Base-by-base conservation (phyloP, 2,329 filamentous ascomycete species). In the Epichloe gansuensis region DNA sequence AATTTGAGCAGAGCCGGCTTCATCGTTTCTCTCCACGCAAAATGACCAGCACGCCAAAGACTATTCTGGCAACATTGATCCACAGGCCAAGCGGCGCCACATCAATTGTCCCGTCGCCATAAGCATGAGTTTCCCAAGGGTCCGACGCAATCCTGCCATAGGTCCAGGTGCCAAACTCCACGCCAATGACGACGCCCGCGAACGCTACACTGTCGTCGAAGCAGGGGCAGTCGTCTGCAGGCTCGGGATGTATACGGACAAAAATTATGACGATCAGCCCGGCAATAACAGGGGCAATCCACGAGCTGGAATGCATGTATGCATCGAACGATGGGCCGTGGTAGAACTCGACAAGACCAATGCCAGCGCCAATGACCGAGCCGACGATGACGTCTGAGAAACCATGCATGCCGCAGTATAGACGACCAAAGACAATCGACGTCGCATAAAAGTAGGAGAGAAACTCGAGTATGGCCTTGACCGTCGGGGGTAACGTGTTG, bases 361-460 rank as follows among this genome's bases (percentile, higher is more conserved):
- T 78, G 50, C 78, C 69, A 11, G 83, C 85, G 35, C 93, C 93
- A 52, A 96, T 76, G 13, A 82, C 61, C 52, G 85, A 88, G 6
- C 93, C 93, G 53, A 93, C 69, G 13, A 93, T 70, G 25, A 97
- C 90, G 67, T 98, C 93, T 44, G 93, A 75, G 69, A 97, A 95
- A 11, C 93, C 93, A 69, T 98, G 93, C 93, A 98, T 98, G 56
- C 93, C 93, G 65, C 93, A 98, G 72, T 98, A 97, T 38, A 98
- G 75, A 21, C 93, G 83, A 5, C 93, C 93, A 56, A 97, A 73
- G 42, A 96, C 80, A 63, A 98, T 97, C 28, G 91, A 96, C 12
- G 81, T 71, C 37, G 88, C 88, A 65, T 97, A 98, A 60, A 88
- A 84, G 67, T 93, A 94, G 42, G 85, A 83, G 5, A 88, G 67